Base-by-base conservation (phyloP, 352 stramenopile genomes). In the Globisporangium takayamanum region DNA sequence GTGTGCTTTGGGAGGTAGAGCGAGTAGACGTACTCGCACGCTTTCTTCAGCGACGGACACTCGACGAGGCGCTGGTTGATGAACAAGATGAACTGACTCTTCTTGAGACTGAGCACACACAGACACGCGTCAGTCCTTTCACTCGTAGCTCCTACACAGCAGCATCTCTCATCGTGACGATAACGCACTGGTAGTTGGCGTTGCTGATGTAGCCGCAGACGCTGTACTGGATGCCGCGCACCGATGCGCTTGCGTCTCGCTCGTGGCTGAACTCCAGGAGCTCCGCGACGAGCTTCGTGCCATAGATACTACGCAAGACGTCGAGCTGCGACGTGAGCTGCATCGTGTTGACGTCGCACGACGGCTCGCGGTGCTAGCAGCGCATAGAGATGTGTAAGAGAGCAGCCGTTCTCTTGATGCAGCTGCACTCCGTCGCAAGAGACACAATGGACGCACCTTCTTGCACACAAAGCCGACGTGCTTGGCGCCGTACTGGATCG, bases 21-120 rank as follows among this genome's bases (percentile, higher is more conserved):
- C 45, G 78, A 80, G 75, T 99, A 99, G 3, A 98, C 80, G 46
- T 93, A 93, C 72, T 99, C 95, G 56, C 98, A 87, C 16, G 92
- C 84, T 47, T 89, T 78, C 61, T 97, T 97, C 33, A 99, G 79
- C 50, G 80, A 72, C 48, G 78, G 58, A 51, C 87, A 98, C 36
- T 99, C 90, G 12, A 99, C 96, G 14, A 99, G 76, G 11, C 97
- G 89, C 54, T 98, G 74, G 73, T 99, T 99, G 64, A 99, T 97
- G 69, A 99, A 99, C 14, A 99, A 64, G 44, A 99, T 83, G 50
- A 94, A 95, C 30, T 82, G 77, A 55, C 70, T 89, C 63, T 89
- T 91, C 62, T 87, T 88, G 30, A 91, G 54, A 60, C 85, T 95
- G 20, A 14, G 55, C 22, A 47, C 7, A 44, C 14, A 45, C 16